A percentile compares a stretch with the other conserved stretches of the same genome.
Conservation (phyloP, 2,329 filamentous ascomycete species). For the Ophiosphaerella korrae region DNA sequence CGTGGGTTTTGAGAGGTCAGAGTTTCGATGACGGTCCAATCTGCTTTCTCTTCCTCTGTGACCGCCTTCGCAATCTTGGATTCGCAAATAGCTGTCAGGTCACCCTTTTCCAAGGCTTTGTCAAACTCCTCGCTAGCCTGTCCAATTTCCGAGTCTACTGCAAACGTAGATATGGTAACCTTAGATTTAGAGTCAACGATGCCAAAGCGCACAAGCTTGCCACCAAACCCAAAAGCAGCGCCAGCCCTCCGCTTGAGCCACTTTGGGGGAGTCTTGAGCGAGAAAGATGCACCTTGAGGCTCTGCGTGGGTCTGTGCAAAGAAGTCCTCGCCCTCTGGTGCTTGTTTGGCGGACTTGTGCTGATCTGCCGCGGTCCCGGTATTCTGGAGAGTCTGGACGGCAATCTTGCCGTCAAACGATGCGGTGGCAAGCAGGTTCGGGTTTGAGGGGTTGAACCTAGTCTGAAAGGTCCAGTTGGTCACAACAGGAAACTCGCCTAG, state of each 20-base stretch:
- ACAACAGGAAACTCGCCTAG: slow-evolving; percentile 95
- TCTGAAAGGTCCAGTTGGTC: slow-evolving; percentile 99
- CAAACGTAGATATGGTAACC: slow-evolving; percentile 84
- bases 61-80: slow-evolving; percentile 74
- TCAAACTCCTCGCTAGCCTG: slow-evolving; percentile 86
- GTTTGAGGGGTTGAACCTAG: slow-evolving; percentile 91
- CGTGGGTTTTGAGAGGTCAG: slow-evolving; percentile 84
- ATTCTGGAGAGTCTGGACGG: slow-evolving; percentile 91
- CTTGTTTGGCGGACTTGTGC: slow-evolving; percentile 59
- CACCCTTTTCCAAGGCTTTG: slow-evolving; percentile 74
- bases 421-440: slow-evolving; percentile 91
- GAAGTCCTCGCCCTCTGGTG: slow-evolving; percentile 90
- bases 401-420: slow-evolving; percentile 96
- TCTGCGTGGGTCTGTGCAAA: slow-evolving; percentile 92
- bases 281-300: slow-evolving; percentile 88
- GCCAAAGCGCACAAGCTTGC: slow-evolving; percentile 81
- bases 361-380: slow-evolving; percentile 80
- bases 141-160: slow-evolving; percentile 84
- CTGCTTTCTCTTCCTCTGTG: slow-evolving; percentile 89
- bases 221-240: slow-evolving; percentile 93
- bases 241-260: slow-evolving; percentile 88
- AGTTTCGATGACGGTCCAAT: slow-evolving; percentile 94
- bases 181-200: slow-evolving; percentile 74
- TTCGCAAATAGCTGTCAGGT: slow-evolving; percentile 80
- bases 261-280: slow-evolving; percentile 80